Evolutionary conservation across 768 basidiomycete species (phyloP).

Genomic region (Pulveroboletus sp.): DNA sequence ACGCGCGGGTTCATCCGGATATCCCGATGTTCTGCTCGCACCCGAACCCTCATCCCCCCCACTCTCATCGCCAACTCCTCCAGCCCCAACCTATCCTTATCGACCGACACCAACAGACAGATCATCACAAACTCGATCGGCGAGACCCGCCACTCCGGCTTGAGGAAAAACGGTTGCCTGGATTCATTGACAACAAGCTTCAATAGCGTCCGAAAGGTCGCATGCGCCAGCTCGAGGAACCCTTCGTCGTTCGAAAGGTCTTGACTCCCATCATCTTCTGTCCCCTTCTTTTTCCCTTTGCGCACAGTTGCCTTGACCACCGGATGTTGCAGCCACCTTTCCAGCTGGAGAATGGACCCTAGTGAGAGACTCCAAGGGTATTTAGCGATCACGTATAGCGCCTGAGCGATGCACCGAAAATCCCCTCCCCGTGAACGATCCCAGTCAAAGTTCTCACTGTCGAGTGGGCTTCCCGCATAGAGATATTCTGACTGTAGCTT

Average conservation of each 20-base stretch:
- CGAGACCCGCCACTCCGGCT: conserved; percentile 46
- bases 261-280: conserved; percentile 2
- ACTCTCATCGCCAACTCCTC: conserved; percentile 43
- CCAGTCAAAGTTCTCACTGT: conserved; percentile 42
- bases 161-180: conserved; percentile 35
- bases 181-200: conserved; percentile 38
- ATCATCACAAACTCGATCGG: conserved; percentile 67
- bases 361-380: conserved; percentile 31
- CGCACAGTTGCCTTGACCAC: conserved; percentile 7
- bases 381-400: conserved; percentile 47
- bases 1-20: conserved; percentile 62
- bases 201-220: conserved; percentile 46
- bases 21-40: conserved; percentile 55
- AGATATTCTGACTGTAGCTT: conserved; percentile 46
- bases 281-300: conserved; percentile 22
- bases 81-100: conserved; percentile 37
- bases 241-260: conserved; percentile 30
- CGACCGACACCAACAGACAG: conserved; percentile 48
- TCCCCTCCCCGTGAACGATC: conserved; percentile 49
- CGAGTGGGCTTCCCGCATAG: conserved; percentile 33
- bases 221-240: conserved; percentile 33
- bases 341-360: conserved; percentile 35
- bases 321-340: conserved; percentile 45
- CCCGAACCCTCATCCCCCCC: conserved; percentile 46
- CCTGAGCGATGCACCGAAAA: conserved; percentile 54